These are phyloP conservation scores for Nemania abortiva DNA, from an alignment of 2,329 filamentous ascomycete genomes.

Conservation along the genomic window DNA sequence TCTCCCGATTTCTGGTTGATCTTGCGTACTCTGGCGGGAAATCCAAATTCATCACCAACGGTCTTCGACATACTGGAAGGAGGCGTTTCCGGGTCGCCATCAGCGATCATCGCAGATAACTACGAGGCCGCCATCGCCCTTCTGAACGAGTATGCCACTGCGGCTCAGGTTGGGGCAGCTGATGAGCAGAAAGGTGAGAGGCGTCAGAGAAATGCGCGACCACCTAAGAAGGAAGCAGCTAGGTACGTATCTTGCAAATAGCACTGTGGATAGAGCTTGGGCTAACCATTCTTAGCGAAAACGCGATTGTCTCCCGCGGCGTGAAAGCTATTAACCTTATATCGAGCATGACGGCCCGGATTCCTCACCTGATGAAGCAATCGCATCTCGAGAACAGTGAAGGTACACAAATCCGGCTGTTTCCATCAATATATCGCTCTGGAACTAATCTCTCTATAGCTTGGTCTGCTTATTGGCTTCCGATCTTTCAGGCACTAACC, in stretches of 20 bases:
- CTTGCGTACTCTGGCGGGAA: slow-evolving; percentile 77
- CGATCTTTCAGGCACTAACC: slow-evolving; percentile 89
- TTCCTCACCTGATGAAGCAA: slow-evolving; percentile 88
- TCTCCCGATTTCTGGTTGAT: slow-evolving; percentile 98
- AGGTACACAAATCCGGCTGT: slow-evolving; percentile 61
- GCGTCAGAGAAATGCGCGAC: slow-evolving; percentile 54
- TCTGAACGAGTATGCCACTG: slow-evolving; percentile 89
- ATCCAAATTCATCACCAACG: slow-evolving; percentile 76
- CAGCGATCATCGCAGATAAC: slow-evolving; percentile 92
- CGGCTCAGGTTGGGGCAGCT: slow-evolving; percentile 77
- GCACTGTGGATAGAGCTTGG: neutral
- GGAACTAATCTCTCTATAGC: slow-evolving; percentile 65
- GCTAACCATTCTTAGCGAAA: slow-evolving; percentile 63
- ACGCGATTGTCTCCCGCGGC: slow-evolving; percentile 79
- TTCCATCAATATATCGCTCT: neutral
- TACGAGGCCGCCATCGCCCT: slow-evolving; percentile 89
- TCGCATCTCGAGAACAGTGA: slow-evolving; percentile 91
- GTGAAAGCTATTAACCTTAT: slow-evolving; percentile 85
- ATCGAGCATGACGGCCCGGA: slow-evolving; percentile 82
- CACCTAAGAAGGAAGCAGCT: slow-evolving; percentile 65
- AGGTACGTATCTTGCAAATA: slow-evolving; percentile 60
- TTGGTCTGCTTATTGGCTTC: slow-evolving; percentile 98
- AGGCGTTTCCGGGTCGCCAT: slow-evolving; percentile 78
- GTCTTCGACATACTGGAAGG: slow-evolving; percentile 91
- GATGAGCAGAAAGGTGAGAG: slow-evolving; percentile 77